Percentiles rank a stretch among this genome's conserved stretches.
These are phyloP conservation scores for Arthrobotrys pseudoclavata DNA, from an alignment of 2,329 filamentous ascomycete species.

Conservation along the genomic window DNA sequence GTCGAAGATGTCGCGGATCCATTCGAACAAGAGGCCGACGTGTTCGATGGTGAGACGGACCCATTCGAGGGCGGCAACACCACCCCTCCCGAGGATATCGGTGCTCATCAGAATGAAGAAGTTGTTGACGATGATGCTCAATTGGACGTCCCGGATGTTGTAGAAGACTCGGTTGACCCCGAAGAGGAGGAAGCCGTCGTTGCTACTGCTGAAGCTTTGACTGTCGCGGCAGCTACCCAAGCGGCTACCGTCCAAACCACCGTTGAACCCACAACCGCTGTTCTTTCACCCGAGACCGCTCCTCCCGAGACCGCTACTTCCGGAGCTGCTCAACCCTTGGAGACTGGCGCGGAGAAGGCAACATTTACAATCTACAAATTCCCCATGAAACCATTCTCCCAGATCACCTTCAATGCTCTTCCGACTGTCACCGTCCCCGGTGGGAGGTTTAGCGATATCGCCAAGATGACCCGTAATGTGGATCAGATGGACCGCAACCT, in stretches of 20 bases:
- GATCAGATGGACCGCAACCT: slow-evolving; percentile 96
- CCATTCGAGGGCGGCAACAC: slow-evolving; percentile 36
- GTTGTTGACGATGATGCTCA: slow-evolving; percentile 69
- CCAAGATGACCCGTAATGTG: slow-evolving; percentile 95
- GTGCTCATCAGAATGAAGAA: slow-evolving; percentile 69
- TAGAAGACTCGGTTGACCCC: slow-evolving; percentile 34
- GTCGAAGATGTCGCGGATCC: slow-evolving; percentile 55
- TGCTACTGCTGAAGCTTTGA: slow-evolving; percentile 67
- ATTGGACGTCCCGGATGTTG: slow-evolving; percentile 61
- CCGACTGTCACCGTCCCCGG: slow-evolving; percentile 75
- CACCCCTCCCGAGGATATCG: slow-evolving; percentile 35
- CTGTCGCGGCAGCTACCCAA: slow-evolving; percentile 10
- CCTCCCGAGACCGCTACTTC: slow-evolving; percentile 2
- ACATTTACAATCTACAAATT: slow-evolving; percentile 90
- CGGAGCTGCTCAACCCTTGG: slow-evolving; percentile 60
- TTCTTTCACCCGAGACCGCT: slow-evolving; percentile 40
- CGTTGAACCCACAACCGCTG: slow-evolving; percentile 29
- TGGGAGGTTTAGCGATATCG: slow-evolving; percentile 89
- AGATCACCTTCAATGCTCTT: slow-evolving; percentile 77
- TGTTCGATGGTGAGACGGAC: slow-evolving; percentile 52
- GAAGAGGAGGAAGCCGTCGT: slow-evolving; percentile 64
- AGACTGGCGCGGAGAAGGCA: slow-evolving; percentile 71
- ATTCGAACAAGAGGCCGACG: slow-evolving; percentile 49
- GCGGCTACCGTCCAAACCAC: slow-evolving; percentile 23
- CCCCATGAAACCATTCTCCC: slow-evolving; percentile 95